phyloP scores from a whole-genome alignment of 176 grass and related monocot genomes.

The Oryza coarctata region DNA sequence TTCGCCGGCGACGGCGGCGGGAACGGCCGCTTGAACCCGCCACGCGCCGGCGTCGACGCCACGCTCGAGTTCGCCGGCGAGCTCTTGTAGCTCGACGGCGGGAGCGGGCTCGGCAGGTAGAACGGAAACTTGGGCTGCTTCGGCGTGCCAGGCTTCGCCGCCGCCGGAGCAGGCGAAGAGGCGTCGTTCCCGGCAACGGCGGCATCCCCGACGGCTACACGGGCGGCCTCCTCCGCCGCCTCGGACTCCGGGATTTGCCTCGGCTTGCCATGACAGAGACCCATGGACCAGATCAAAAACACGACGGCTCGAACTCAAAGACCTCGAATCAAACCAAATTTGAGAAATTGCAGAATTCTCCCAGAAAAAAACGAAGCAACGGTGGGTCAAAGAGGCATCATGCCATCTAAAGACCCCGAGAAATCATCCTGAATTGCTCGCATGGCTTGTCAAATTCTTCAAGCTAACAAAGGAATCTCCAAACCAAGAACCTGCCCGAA shows the following conservation, averaged over 20 bases:
- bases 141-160: conserved; percentile 59
- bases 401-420: conserved; percentile 20
- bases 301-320: conserved; percentile 25
- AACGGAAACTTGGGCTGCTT: conserved; percentile 92
- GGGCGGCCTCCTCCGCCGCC: conserved; percentile 39
- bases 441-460: conserved; percentile 41
- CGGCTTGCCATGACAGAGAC: conserved; percentile 84
- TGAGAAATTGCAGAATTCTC: conserved; percentile 22
- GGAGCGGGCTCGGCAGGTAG: conserved; percentile 93
- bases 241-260: conserved; percentile 55
- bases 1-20: conserved; percentile 96
- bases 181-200: conserved; percentile 13
- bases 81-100: conserved; percentile 74
- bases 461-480: conserved; percentile 22
- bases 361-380: conserved; percentile 9
- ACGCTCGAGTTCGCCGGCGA: conserved; percentile 95
- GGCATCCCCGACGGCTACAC: conserved; percentile 30
- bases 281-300: conserved; percentile 64
- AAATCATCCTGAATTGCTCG: conserved; percentile 41
- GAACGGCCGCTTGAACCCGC: conserved; percentile 86
- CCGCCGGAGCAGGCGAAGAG: conserved; percentile 30
- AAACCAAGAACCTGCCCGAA: conserved; percentile 24
- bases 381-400: conserved; percentile 36
- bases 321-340: conserved; percentile 32
- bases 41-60: conserved; percentile 69